Base-by-base conservation (phyloP, 495 filamentous ascomycete genomes). In the Penicillium steckii region DNA sequence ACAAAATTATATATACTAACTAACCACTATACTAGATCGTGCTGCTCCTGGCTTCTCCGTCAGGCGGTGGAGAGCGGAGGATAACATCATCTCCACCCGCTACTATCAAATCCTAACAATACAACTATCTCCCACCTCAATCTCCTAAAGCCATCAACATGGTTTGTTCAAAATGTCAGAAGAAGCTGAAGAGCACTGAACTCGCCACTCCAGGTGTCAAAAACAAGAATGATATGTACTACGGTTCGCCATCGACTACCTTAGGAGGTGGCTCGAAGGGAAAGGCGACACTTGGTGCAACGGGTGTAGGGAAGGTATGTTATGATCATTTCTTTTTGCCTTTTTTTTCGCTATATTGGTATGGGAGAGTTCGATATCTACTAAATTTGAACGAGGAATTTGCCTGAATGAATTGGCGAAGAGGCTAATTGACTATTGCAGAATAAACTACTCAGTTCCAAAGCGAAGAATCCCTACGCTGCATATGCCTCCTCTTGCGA, bases 191-290 rank as follows among this genome's bases (percentile, higher is more conserved):
- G 68, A 64, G 71, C 40, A 88, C 85, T 18, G 74, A 82, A 23
- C 80, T 89, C 40, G 83, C 83, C 50, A 88, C 85, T 1, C 85
- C 85, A 0, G 78, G 76, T 26, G 85, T 89, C 57, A 87, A 89
- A 65, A 82, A 80, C 65, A 87, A 85, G 69, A 81, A 69, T 62
- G 85, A 89, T 30, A 82, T 88, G 75, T 89, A 89, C 73, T 80
- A 84, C 61, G 85, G 85, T 45, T 87, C 84, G 1, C 70, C 82
- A 3, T 77, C 82, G 24, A 79, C 80, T 44, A 82, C 82, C 2
- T 50, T 79, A n/a, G 83, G 81, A 10, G 74, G 76, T 21, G 78
- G 74, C 27, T 78, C 79, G 29, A 71, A 38, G 73, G 74, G 40
- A 85, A 85, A 37, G 8, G 15, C 60, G 32, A 69, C 61, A n/a